Conservation (phyloP, 2,329 filamentous ascomycete genomes). For the Boeremia exigua region DNA sequence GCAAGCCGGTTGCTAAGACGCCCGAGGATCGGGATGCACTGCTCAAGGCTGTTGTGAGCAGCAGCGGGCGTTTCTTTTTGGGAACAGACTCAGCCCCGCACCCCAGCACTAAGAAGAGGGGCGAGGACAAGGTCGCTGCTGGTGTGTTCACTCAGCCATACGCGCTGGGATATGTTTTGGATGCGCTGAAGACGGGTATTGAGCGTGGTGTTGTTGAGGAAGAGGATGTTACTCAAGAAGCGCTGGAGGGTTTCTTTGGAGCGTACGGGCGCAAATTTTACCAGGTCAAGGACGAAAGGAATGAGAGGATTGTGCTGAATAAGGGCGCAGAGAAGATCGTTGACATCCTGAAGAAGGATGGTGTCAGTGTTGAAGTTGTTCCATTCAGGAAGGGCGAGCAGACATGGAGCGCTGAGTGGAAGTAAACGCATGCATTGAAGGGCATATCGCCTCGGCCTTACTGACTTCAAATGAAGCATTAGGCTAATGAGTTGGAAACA, state of each 20-base stretch:
- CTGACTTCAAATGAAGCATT: too few species aligned
- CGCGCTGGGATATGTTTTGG: slow-evolving; percentile 69
- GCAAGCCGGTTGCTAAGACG: slow-evolving; percentile 70
- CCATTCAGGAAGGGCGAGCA: slow-evolving; percentile 68
- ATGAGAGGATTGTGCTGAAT: slow-evolving; percentile 62
- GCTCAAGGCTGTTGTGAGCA: slow-evolving; percentile 62
- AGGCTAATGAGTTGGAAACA: background rate
- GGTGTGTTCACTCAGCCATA: slow-evolving; percentile 83
- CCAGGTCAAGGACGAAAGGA: slow-evolving; percentile 53
- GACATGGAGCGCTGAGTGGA: slow-evolving; percentile 60
- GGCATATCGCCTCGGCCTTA: too few species aligned
- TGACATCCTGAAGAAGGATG: slow-evolving; percentile 61
- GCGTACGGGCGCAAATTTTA: slow-evolving; percentile 66
- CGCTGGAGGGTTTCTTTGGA: slow-evolving; percentile 64
- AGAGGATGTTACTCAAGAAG: slow-evolving; percentile 61
- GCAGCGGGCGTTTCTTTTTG: slow-evolving; percentile 74
- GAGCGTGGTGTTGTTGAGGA: slow-evolving; percentile 60
- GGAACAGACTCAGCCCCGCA: slow-evolving; percentile 76
- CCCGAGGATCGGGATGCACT: slow-evolving; percentile 76
- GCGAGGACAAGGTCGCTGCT: slow-evolving; percentile 62
- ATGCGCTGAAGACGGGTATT: slow-evolving; percentile 68
- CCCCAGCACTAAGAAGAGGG: slow-evolving; percentile 65
- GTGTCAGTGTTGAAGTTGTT: slow-evolving; percentile 64
- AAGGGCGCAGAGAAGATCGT: slow-evolving; percentile 62
- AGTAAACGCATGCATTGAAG: slow-evolving; percentile 18